These are phyloP conservation scores for Chaetomium strumarium DNA, from an alignment of 2,329 filamentous ascomycete genomes.

Conservation along the genomic window DNA sequence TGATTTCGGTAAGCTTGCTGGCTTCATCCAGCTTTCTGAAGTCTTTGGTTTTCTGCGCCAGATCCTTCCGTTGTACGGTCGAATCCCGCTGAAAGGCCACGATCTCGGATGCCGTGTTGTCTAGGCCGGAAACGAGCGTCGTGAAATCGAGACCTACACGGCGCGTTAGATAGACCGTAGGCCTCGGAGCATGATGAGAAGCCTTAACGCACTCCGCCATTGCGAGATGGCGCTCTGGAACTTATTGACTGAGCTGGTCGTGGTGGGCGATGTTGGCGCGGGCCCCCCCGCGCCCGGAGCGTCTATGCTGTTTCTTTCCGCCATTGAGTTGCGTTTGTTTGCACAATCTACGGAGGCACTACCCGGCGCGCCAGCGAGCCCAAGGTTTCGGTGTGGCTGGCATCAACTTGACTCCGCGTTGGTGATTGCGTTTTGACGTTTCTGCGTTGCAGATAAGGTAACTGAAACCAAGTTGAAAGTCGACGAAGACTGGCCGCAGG, in stretches of 20 bases:
- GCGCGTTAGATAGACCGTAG: slow-evolving; percentile 6
- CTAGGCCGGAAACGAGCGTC: slow-evolving; percentile 74
- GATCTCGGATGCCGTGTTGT: slow-evolving; percentile 91
- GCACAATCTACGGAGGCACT: neutral
- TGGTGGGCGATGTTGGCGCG: slow-evolving; percentile 7
- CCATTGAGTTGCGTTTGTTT: slow-evolving; percentile 18
- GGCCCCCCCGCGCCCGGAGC: slow-evolving; percentile 11
- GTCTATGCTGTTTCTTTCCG: slow-evolving; percentile 18
- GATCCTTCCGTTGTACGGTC: slow-evolving; percentile 91
- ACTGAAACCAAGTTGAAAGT: too few relatives aligned
- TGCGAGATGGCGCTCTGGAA: slow-evolving; percentile 94
- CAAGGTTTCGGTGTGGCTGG: neutral
- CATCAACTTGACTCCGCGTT: slow-evolving; percentile 10
- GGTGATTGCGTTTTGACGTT: neutral
- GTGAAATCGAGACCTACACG: slow-evolving; percentile 76
- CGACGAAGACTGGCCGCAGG: slow-evolving; percentile 10
- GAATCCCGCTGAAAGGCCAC: slow-evolving; percentile 89
- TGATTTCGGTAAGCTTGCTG: slow-evolving; percentile 81
- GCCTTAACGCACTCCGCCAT: slow-evolving; percentile 72
- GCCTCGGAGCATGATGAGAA: neutral
- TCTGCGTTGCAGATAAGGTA: too few relatives aligned
- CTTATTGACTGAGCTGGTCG: slow-evolving; percentile 64
- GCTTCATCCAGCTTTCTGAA: slow-evolving; percentile 91
- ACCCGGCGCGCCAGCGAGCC: slow-evolving; percentile 4
- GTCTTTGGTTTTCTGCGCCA: slow-evolving; percentile 98